Conservation (phyloP, 2,329 filamentous ascomycete genomes). For the Monilinia aucupariae region DNA sequence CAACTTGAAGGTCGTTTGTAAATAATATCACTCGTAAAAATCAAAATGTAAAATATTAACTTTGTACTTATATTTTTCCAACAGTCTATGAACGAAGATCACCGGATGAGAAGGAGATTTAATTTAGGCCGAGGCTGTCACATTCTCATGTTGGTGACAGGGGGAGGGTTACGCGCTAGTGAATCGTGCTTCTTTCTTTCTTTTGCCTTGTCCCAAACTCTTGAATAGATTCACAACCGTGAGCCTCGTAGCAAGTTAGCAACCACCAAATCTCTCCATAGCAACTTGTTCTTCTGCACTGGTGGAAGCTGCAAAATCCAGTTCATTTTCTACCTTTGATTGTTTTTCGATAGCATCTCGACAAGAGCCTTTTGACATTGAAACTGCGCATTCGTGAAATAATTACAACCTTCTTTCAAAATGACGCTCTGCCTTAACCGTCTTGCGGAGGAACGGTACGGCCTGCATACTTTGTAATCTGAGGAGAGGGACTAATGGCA, state of each 20-base stretch:
- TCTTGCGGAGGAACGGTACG: conserved; percentile 65
- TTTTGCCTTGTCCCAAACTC: conserved; percentile 9
- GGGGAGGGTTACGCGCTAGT: not conserved
- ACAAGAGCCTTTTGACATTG: not conserved
- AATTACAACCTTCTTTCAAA: conserved; percentile 19
- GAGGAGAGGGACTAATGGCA: conserved; percentile 1
- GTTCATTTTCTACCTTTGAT: not conserved
- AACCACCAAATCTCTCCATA: conserved; percentile 11
- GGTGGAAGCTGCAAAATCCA: not conserved
- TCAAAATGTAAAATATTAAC: not conserved
- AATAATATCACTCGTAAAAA: not conserved
- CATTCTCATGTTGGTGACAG: conserved; percentile 6
- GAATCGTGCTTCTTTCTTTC: conserved; percentile 11
- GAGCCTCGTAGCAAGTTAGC: conserved; percentile 14
- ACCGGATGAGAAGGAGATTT: not conserved
- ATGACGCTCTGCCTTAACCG: conserved; percentile 90
- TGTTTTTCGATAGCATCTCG: not conserved
- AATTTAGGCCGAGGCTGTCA: conserved; percentile 14
- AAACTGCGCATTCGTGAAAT: conserved; percentile 3
- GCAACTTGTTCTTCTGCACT: not conserved
- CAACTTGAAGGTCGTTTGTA: not conserved
- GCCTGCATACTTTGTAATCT: not conserved
- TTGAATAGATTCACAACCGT: conserved; percentile 10
- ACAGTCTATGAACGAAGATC: not conserved
- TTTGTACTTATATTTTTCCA: not conserved